phyloP scores from a whole-genome alignment of 164 flowering plant genomes.

The Stephania japonica region DNA sequence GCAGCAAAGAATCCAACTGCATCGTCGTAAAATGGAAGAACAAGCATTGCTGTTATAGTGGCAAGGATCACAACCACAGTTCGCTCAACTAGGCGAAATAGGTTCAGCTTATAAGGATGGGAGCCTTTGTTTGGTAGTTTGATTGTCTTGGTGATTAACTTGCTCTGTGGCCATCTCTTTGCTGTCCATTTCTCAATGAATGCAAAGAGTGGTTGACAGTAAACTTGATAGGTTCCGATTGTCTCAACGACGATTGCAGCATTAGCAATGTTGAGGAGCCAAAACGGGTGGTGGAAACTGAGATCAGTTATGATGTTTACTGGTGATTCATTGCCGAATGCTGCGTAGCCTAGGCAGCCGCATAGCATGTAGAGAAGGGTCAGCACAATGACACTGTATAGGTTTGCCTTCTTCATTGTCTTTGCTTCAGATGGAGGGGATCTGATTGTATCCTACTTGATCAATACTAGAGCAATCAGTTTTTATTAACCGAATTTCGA shows the following conservation, averaged over 20 bases:
- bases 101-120: conserved; percentile 29
- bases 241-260: conserved; percentile 54
- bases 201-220: conserved; percentile 55
- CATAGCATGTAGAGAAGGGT: conserved; percentile 59
- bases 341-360: conserved; percentile 69
- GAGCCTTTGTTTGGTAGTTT: conserved; percentile 30
- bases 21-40: conserved; percentile 56
- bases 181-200: conserved; percentile 47
- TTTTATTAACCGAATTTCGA: too few species aligned
- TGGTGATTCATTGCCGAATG: conserved; percentile 52
- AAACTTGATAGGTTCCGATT: conserved; percentile 66
- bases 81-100: conserved; percentile 49
- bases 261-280: conserved; percentile 64
- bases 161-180: conserved; percentile 33
- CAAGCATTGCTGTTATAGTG: conserved; percentile 51
- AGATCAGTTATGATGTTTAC: conserved; percentile 60
- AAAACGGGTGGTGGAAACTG: conserved; percentile 60
- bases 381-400: conserved; percentile 35
- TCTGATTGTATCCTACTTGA: conserved; percentile 53
- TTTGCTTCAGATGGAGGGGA: conserved; percentile 51
- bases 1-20: conserved; percentile 57
- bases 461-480: neutral
- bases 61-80: conserved; percentile 37
- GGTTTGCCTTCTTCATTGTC: conserved; percentile 54
- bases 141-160: conserved; percentile 38